Evolutionary conservation across 2,329 filamentous ascomycete genomes (phyloP).

Genomic region (Cryphonectria carpinicola): DNA sequence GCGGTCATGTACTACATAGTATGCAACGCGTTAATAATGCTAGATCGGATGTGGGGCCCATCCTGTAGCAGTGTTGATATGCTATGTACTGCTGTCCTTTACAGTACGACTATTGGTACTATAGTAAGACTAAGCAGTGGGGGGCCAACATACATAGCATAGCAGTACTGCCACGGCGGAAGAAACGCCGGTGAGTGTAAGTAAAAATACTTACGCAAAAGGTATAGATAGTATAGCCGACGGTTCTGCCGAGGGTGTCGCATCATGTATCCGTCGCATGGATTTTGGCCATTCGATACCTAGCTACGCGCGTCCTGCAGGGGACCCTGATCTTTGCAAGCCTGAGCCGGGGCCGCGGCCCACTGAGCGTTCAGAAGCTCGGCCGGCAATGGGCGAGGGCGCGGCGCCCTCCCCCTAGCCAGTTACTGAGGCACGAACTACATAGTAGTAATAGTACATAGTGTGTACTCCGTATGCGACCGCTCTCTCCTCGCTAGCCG

Average conservation of each 20-base stretch:
- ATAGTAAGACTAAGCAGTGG: neutral
- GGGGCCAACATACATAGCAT: neutral
- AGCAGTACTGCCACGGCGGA: neutral
- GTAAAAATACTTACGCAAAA: constrained; percentile 17
- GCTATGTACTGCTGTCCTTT: neutral
- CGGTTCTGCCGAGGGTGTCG: constrained; percentile 28
- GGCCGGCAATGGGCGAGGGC: constrained; percentile 21
- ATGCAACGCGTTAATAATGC: neutral
- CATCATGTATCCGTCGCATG: constrained; percentile 16
- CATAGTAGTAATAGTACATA: neutral
- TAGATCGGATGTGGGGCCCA: neutral
- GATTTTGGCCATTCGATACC: constrained; percentile 16
- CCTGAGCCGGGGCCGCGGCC: constrained; percentile 19
- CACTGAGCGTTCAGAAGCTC: constrained; percentile 1
- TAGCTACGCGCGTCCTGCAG: constrained; percentile 27
- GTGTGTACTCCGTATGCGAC: constrained; percentile 6
- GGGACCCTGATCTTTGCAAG: constrained; percentile 18
- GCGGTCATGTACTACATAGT: neutral
- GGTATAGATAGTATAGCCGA: constrained; percentile 27
- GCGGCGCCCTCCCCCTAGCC: neutral
- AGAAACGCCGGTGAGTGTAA: no score
- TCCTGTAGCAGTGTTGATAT: neutral
- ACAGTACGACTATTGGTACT: neutral
- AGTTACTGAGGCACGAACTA: neutral
- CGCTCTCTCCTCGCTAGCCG: constrained; percentile 8